Evolutionary conservation across 306 rosid genomes (phyloP).

Genomic region (Fragaria ananassa): DNA sequence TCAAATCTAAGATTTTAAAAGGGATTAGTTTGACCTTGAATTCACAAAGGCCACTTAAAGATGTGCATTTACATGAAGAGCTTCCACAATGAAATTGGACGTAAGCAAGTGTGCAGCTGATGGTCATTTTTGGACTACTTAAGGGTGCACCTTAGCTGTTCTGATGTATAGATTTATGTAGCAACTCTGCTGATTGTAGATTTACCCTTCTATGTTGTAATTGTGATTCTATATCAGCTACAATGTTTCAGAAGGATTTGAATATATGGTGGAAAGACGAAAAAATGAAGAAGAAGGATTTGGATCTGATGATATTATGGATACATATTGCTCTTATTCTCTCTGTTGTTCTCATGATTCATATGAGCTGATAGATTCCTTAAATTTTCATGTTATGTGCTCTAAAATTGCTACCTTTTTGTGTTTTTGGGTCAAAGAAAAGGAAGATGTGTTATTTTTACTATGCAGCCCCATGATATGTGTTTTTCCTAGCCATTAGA

Average conservation of each 20-base stretch:
- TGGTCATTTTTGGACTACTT: slow-evolving; percentile 6
- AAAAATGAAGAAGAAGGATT: background rate
- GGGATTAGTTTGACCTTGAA: slow-evolving; percentile 27
- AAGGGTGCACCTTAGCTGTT: slow-evolving; percentile 20
- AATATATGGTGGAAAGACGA: background rate
- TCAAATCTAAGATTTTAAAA: slow-evolving; percentile 7
- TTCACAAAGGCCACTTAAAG: slow-evolving; percentile 18
- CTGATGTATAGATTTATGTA: slow-evolving; percentile 11
- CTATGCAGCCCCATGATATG: background rate
- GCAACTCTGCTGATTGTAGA: slow-evolving; percentile 15
- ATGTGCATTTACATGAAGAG: slow-evolving; percentile 18
- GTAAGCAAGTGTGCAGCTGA: slow-evolving; percentile 10
- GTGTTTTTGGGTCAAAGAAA: background rate
- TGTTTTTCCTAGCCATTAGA: no score
- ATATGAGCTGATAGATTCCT: background rate
- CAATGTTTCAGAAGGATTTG: slow-evolving; percentile 10
- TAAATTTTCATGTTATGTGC: background rate
- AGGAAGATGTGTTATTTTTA: background rate
- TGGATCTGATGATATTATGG: background rate
- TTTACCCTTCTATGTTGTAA: slow-evolving; percentile 13
- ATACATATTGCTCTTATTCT: background rate
- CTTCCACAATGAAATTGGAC: slow-evolving; percentile 17
- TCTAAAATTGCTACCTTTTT: background rate
- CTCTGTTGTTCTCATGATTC: background rate
- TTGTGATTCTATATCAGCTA: slow-evolving; percentile 21